A percentile compares a stretch with the other conserved stretches of the same genome.
These are phyloP conservation scores for Eremochloa ophiuroides DNA, from an alignment of 176 grass and related monocot genomes.

Conservation along the genomic window DNA sequence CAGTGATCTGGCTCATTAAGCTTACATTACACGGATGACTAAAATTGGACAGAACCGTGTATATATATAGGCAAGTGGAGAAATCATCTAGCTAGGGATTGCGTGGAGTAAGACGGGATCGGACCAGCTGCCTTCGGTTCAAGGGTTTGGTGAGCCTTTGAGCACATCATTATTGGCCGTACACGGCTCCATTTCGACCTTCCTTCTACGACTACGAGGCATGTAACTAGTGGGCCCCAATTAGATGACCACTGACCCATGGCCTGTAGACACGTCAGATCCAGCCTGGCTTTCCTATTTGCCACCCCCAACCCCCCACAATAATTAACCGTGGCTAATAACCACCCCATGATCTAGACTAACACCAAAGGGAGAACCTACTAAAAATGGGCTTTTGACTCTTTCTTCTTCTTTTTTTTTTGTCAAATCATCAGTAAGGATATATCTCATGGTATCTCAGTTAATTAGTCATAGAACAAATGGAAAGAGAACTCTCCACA, in stretches of 20 bases:
- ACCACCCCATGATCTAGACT: not conserved
- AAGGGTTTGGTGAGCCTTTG: not conserved
- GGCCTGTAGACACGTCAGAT: conserved; percentile 12
- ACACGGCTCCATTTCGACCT: not conserved
- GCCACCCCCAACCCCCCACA: not conserved
- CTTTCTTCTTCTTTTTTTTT: not conserved
- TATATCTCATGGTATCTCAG: no score
- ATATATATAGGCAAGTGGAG: no score
- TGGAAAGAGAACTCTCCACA: not conserved
- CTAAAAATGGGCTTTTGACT: not conserved
- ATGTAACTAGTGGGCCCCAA: not conserved
- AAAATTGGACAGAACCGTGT: not conserved
- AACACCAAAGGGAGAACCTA: not conserved
- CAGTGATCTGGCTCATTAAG: not conserved
- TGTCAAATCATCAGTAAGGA: not conserved
- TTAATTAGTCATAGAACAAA: not conserved
- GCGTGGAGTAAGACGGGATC: not conserved
- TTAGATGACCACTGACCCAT: not conserved
- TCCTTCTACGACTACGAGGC: not conserved
- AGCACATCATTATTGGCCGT: not conserved
- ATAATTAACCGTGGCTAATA: no score
- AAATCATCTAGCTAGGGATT: no score
- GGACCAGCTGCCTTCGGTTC: not conserved
- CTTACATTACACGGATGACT: not conserved
- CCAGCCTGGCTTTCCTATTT: not conserved